These are phyloP conservation scores for Ensete ventricosum DNA, from an alignment of 176 grass and related monocot genomes.

Conservation along the genomic window DNA sequence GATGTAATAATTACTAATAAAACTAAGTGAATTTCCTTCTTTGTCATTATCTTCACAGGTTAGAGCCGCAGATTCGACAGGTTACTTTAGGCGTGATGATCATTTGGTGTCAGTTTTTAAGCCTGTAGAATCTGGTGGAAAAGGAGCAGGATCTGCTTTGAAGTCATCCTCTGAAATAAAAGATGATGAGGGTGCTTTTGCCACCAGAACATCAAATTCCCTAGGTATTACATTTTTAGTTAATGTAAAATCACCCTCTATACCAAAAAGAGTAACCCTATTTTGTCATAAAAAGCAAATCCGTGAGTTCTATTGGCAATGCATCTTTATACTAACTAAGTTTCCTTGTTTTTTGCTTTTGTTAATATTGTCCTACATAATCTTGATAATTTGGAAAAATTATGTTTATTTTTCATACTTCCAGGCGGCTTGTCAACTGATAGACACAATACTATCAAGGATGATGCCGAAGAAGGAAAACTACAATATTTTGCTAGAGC, in stretches of 20 bases:
- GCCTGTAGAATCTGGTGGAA: slow-evolving; percentile 30
- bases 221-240: slow-evolving; percentile 14
- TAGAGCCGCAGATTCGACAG: slow-evolving; percentile 45
- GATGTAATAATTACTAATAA: background rate
- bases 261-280: background rate
- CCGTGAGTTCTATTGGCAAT: too few relatives aligned
- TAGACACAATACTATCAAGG: slow-evolving; percentile 11
- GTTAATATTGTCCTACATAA: background rate
- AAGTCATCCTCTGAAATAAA: slow-evolving; percentile 22
- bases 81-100: slow-evolving; percentile 41
- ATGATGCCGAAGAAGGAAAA: slow-evolving; percentile 23
- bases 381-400: background rate
- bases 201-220: slow-evolving; percentile 15
- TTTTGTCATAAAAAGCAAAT: background rate
- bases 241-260: background rate
- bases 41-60: slow-evolving; percentile 29
- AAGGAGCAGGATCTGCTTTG: slow-evolving; percentile 17
- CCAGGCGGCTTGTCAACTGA: slow-evolving; percentile 30
- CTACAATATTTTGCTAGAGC: slow-evolving; percentile 29
- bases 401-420: slow-evolving; percentile 17
- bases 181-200: slow-evolving; percentile 20
- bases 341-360: background rate
- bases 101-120: slow-evolving; percentile 12
- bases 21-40: background rate
- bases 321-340: background rate